Conservation (phyloP, 1,284 basidiomycete genomes). For the Rhodotorula sp. region DNA sequence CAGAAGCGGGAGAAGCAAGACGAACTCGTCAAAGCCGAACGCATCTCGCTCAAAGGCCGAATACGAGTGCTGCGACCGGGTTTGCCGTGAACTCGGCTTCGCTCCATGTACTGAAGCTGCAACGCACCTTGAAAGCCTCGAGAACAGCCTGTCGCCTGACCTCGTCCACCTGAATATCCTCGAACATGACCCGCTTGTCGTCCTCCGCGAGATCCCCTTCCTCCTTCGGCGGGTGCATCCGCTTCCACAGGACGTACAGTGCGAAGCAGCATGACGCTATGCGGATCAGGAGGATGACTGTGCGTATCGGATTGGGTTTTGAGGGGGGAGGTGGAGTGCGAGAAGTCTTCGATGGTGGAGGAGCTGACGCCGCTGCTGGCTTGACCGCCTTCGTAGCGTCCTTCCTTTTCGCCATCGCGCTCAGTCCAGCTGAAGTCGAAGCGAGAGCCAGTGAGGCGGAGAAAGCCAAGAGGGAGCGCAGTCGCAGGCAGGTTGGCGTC, state of each 20-base stretch:
- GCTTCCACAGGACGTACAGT: constrained; percentile 6
- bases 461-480: not conserved
- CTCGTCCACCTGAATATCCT: constrained; percentile 52
- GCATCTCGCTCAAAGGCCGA: constrained; percentile 68
- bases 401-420: constrained; percentile 1
- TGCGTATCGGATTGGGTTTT: not conserved
- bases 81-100: not conserved
- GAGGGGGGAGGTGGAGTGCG: not conserved
- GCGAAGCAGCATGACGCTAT: constrained; percentile 7
- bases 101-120: not conserved
- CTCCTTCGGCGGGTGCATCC: not conserved
- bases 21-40: constrained; percentile 73
- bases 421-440: not conserved
- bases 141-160: constrained; percentile 66
- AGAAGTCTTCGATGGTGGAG: not conserved
- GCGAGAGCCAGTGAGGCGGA: not conserved
- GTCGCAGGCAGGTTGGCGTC: not conserved
- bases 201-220: not conserved
- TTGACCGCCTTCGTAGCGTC: not conserved
- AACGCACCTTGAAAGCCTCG: constrained; percentile 69
- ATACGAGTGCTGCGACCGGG: constrained; percentile 43
- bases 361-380: not conserved
- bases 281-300: constrained; percentile 1
- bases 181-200: not conserved
- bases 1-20: not conserved